phyloP scores from a whole-genome alignment of 192 early-diverging fungal species.

The Allomyces macrogynus region DNA sequence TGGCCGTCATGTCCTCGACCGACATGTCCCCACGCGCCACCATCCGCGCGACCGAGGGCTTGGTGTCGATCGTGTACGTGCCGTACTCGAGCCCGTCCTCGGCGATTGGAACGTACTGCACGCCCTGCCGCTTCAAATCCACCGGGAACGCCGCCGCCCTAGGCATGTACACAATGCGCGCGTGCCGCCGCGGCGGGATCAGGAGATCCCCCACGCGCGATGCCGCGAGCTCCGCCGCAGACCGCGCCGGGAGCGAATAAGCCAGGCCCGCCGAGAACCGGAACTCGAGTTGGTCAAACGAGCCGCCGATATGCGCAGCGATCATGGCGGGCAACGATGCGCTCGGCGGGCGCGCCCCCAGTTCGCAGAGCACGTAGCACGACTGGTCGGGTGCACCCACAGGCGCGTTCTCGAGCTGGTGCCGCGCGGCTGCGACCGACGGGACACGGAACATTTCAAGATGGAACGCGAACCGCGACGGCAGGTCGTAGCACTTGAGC shows the following conservation, averaged over 20 bases:
- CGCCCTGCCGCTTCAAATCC: background rate
- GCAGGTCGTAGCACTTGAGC: background rate
- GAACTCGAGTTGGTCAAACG: conserved; percentile 5
- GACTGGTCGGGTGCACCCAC: background rate
- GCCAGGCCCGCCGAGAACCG: conserved; percentile 15
- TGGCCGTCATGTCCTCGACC: too few relatives aligned
- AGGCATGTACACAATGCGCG: conserved; percentile 10
- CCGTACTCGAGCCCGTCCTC: conserved; percentile 8
- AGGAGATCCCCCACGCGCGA: conserved; percentile 14
- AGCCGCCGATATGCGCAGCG: too few relatives aligned
- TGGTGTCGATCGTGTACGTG: conserved; percentile 13
- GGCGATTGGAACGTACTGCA: conserved; percentile 10
- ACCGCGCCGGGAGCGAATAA: too few relatives aligned
- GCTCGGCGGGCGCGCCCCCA: conserved; percentile 21
- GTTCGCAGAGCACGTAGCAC: conserved; percentile 18
- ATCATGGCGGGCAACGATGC: conserved; percentile 13
- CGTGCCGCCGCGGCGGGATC: conserved; percentile 9
- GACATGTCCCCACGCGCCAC: conserved; percentile 3
- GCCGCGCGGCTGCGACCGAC: background rate
- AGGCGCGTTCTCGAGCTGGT: background rate
- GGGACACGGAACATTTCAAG: conserved; percentile 18
- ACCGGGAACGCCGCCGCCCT: conserved; percentile 8
- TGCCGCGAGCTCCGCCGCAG: conserved; percentile 2
- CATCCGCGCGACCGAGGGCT: conserved; percentile 17
- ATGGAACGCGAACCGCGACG: conserved; percentile 18